Conservation (phyloP, 192 early-diverging fungal genomes). For the Rhizoclosmatium sp. region DNA sequence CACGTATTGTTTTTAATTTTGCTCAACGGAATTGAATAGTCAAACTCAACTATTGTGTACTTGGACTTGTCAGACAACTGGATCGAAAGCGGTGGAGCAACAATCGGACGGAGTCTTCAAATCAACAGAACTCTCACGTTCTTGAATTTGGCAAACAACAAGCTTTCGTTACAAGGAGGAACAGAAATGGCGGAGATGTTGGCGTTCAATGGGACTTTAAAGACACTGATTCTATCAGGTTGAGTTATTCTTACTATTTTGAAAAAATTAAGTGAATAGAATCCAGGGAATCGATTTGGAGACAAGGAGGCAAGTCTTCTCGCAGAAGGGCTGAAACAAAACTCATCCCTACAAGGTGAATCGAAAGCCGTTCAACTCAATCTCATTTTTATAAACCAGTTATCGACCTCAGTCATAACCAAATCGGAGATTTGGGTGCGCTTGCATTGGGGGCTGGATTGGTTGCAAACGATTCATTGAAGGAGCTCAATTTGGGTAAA, state of each 20-base stretch:
- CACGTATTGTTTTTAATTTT: neutral
- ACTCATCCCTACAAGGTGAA: constrained; percentile 53
- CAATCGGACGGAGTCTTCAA: constrained; percentile 47
- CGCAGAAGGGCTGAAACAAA: constrained; percentile 56
- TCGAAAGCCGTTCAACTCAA: neutral
- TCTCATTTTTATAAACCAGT: constrained; percentile 27
- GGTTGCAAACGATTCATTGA: constrained; percentile 49
- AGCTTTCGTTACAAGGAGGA: constrained; percentile 43
- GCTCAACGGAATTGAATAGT: constrained; percentile 15
- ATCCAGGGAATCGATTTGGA: constrained; percentile 52
- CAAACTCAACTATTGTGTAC: constrained; percentile 43
- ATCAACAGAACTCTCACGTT: constrained; percentile 47
- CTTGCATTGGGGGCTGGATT: constrained; percentile 57
- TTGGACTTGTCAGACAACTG: constrained; percentile 58
- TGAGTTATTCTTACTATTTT: neutral
- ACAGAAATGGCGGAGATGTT: constrained; percentile 58
- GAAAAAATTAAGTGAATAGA: too few relatives aligned
- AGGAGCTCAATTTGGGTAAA: constrained; percentile 58
- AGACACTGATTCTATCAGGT: constrained; percentile 54
- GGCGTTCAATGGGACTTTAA: constrained; percentile 53
- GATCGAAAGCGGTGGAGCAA: constrained; percentile 56
- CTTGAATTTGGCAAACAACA: constrained; percentile 56
- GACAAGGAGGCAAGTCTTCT: constrained; percentile 58
- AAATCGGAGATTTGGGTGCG: constrained; percentile 60
- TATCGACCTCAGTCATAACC: constrained; percentile 59